These are phyloP conservation scores for Coniochaeta ligniaria DNA, from an alignment of 2,329 filamentous ascomycete genomes.

Conservation along the genomic window DNA sequence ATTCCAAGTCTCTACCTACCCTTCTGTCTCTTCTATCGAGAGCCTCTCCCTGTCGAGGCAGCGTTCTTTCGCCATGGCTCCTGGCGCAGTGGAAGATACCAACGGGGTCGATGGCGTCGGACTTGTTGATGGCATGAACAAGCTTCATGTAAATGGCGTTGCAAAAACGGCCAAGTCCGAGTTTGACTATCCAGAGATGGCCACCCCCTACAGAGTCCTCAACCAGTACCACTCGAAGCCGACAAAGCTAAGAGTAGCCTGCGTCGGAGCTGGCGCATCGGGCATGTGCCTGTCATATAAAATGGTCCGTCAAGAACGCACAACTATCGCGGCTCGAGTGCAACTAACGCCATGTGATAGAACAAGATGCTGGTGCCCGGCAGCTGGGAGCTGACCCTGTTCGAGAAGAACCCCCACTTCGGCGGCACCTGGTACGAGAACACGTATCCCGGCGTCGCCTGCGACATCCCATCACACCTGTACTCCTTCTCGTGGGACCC, in stretches of 20 bases:
- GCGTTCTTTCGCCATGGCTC: background rate
- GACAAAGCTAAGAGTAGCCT: slow-evolving; percentile 22
- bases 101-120: background rate
- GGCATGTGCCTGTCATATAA: slow-evolving; percentile 19
- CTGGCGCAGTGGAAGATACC: background rate
- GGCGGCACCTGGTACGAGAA: slow-evolving; percentile 21
- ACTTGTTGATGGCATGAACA: background rate
- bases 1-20: background rate
- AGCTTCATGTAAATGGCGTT: slow-evolving; percentile 2
- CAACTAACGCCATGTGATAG: background rate
- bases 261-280: slow-evolving; percentile 14
- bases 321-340: no score
- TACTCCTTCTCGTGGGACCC: slow-evolving; percentile 16
- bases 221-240: slow-evolving; percentile 27
- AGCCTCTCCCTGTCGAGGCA: background rate
- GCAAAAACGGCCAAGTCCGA: slow-evolving; percentile 4
- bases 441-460: slow-evolving; percentile 13
- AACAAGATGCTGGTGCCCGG: slow-evolving; percentile 17
- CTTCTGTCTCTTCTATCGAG: background rate
- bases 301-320: slow-evolving; percentile 14
- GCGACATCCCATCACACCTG: slow-evolving; percentile 11
- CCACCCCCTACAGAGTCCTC: slow-evolving; percentile 19
- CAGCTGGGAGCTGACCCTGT: slow-evolving; percentile 21
- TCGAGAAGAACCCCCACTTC: slow-evolving; percentile 23
- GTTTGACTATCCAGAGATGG: slow-evolving; percentile 18